A percentile compares a stretch with the other conserved stretches of the same genome.
These are phyloP conservation scores for Aspergillus mulundensis DNA, from an alignment of 495 filamentous ascomycete genomes.

Conservation along the genomic window DNA sequence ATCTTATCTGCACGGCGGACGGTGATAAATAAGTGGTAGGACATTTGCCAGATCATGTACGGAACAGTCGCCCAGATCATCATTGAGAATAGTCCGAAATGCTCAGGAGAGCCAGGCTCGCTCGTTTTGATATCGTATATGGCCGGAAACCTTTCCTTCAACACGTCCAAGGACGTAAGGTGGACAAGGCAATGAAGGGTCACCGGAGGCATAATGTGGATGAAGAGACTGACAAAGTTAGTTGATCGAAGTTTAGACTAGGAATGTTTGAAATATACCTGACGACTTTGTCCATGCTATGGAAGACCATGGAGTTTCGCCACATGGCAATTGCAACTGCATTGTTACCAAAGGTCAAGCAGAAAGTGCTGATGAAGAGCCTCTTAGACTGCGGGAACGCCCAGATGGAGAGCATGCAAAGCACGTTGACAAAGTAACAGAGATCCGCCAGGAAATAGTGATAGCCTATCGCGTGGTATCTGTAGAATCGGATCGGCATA, in stretches of 20 bases:
- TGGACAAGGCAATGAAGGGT: constrained; percentile 91
- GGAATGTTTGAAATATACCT: constrained; percentile 45
- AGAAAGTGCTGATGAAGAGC: constrained; percentile 89
- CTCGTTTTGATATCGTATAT: constrained; percentile 78
- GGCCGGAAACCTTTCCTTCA: constrained; percentile 75
- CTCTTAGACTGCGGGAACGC: constrained; percentile 86
- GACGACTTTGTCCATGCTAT: constrained; percentile 93
- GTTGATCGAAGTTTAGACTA: constrained; percentile 3
- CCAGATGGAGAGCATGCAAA: constrained; percentile 81
- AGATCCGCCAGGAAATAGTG: constrained; percentile 98
- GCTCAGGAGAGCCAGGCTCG: constrained; percentile 60
- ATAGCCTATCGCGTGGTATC: constrained; percentile 83
- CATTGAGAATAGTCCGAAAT: constrained; percentile 82
- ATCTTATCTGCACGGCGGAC: constrained; percentile 91
- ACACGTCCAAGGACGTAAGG: constrained; percentile 59
- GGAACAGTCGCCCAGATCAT: constrained; percentile 89
- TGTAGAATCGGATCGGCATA: constrained; percentile 91
- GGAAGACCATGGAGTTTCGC: constrained; percentile 97
- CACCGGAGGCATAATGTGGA: constrained; percentile 97
- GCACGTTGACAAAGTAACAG: constrained; percentile 95
- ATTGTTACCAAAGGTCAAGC: constrained; percentile 92
- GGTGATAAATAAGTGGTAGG: constrained; percentile 90
- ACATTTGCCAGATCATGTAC: constrained; percentile 86
- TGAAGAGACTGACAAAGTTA: constrained; percentile 67
- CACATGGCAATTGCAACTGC: constrained; percentile 98